Evolutionary conservation across 1,284 basidiomycete species (phyloP), one percentile per base, ranked within the genome.

Genomic region (Irpex sp.): DNA sequence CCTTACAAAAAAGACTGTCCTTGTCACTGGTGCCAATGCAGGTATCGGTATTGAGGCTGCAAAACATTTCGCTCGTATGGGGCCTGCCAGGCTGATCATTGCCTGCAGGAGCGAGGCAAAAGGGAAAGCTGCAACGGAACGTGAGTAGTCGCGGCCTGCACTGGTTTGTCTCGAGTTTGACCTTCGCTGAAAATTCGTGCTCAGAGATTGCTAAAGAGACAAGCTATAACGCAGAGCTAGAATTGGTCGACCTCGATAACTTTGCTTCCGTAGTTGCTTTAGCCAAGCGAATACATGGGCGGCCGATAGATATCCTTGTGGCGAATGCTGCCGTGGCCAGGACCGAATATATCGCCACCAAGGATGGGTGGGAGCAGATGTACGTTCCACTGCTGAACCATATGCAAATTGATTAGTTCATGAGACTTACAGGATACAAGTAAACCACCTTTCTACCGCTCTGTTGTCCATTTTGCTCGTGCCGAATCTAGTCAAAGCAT

Each of bases 11-110:
- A 71, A 75, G 62, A 72, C 69, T 1, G 69, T 75, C 33, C 57
- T 77, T 47, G 68, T 78, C 50, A 70, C 70, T 3, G 77, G 77
- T 8, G 70, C 74, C 21, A 78, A 76, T 63, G 68, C 67, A 15
- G 76, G 77, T 21, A 62, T 77, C 15, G 76, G 76, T 4, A 68
- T 73, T 50, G 74, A 76, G 56, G 70, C 72, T 3, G 70, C 72
- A 17, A 74, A 72, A 54, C 73, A 74, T 58, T 71, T 77, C 50
- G 74, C 76, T 2, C 58, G 49, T 21, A 74, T 77, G 72, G 70
- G 72, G 4, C 73, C 75, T 11, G 68, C 60, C 17, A 61, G 65
- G 55, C 57, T 76, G 26, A 68, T 76, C 26, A 60, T 76, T 17
- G 72, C 63, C 7, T 74, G 74, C 57, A 65, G 75, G 21, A 71